Evolutionary conservation across 2,329 filamentous ascomycete species (phyloP).

Genomic region (Cytospora schulzeri): DNA sequence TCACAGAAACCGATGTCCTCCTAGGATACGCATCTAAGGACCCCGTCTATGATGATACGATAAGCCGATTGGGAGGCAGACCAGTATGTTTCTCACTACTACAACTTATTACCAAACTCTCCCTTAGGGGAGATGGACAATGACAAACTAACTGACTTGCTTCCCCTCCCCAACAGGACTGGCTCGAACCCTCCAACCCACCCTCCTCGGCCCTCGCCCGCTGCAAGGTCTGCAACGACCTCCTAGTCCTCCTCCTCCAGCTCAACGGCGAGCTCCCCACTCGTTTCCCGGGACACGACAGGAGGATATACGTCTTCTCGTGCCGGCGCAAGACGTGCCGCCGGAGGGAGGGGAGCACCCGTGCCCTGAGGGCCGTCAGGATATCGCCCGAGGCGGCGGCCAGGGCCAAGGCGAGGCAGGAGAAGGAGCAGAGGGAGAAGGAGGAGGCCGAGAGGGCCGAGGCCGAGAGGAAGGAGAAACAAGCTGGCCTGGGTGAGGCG

Average conservation of each 20-base stretch:
- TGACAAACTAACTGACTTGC: constrained; percentile 28
- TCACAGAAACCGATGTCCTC: constrained; percentile 82
- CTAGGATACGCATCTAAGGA: constrained; percentile 87
- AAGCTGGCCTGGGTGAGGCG: constrained; percentile 61
- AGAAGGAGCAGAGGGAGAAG: constrained; percentile 39
- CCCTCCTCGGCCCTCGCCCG: constrained; percentile 77
- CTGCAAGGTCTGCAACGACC: constrained; percentile 83
- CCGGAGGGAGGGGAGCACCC: constrained; percentile 79
- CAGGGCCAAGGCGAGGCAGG: constrained; percentile 31
- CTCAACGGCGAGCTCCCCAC: constrained; percentile 89
- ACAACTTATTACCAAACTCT: too few relatives aligned
- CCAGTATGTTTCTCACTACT: too few relatives aligned
- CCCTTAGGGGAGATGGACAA: too few relatives aligned
- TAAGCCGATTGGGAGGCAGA: constrained; percentile 84
- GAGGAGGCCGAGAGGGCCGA: constrained; percentile 38
- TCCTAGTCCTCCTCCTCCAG: constrained; percentile 85
- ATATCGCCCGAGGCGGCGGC: constrained; percentile 47
- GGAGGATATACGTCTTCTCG: constrained; percentile 83
- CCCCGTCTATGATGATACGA: constrained; percentile 69
- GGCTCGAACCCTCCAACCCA: constrained; percentile 72
- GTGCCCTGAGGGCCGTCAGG: constrained; percentile 71
- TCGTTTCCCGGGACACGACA: constrained; percentile 81
- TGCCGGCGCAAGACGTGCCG: constrained; percentile 79
- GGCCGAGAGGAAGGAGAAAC: constrained; percentile 32
- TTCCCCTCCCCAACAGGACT: constrained; percentile 59